Conservation (phyloP, 2,329 filamentous ascomycete species). For the Dothistroma septosporum region DNA sequence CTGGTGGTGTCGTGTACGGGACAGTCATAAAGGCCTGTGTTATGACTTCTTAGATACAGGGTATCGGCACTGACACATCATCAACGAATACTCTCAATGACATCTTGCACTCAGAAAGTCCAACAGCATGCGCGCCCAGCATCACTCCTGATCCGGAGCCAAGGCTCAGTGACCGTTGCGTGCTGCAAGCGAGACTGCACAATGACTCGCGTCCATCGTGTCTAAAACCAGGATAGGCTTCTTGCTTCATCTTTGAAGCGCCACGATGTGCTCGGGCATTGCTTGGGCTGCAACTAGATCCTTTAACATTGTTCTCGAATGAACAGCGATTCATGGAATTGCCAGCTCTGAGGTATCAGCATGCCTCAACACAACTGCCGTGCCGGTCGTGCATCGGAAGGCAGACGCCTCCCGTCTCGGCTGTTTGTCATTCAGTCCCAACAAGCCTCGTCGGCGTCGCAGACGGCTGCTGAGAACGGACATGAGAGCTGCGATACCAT, state of each 20-base stretch:
- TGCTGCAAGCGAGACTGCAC: not conserved
- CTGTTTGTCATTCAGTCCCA: not conserved
- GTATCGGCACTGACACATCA: not conserved
- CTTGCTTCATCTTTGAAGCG: not conserved
- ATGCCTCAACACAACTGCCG: not conserved
- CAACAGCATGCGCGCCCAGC: not conserved
- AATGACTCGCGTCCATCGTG: not conserved
- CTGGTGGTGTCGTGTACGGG: not conserved
- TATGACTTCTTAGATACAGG: not conserved
- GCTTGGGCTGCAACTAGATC: not conserved
- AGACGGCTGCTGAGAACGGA: not conserved
- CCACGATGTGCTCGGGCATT: not conserved
- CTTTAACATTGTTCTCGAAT: not conserved
- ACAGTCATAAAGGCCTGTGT: not conserved
- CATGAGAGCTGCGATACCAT: not conserved
- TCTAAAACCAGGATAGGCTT: not conserved
- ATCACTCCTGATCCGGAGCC: not conserved
- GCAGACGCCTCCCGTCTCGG: not conserved
- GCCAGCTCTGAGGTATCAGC: not conserved
- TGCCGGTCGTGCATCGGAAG: not conserved
- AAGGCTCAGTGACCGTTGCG: not conserved
- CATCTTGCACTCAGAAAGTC: not conserved
- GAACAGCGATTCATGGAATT: not conserved
- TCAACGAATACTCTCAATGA: not conserved
- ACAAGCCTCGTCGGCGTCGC: not conserved